These are phyloP conservation scores for Trypanosoma vivax DNA, from an alignment of 208 protist species.

Conservation along the genomic window DNA sequence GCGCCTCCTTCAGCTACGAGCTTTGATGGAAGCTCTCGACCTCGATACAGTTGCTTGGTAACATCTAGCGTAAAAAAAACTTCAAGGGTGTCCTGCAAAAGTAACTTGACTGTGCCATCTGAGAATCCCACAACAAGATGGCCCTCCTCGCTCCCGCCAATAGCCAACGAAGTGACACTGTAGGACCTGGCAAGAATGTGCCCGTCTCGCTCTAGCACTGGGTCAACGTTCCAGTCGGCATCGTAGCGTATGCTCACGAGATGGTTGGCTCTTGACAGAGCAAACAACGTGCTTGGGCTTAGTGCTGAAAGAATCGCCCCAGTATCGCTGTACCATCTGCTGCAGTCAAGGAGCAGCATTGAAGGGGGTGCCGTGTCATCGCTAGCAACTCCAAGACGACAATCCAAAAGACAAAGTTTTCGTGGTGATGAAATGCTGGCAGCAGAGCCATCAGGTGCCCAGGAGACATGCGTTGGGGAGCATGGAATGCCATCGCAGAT, in stretches of 20 bases:
- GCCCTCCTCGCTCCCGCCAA: slow-evolving; percentile 25
- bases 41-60: slow-evolving; percentile 11
- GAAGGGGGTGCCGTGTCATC: background rate
- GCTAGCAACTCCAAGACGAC: slow-evolving; percentile 6
- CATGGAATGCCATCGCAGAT: background rate
- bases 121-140: slow-evolving; percentile 48
- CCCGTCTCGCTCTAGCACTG: slow-evolving; percentile 42
- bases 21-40: background rate
- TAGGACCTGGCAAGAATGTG: slow-evolving; percentile 43
- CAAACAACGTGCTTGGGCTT: slow-evolving; percentile 22
- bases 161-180: slow-evolving; percentile 30
- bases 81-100: slow-evolving; percentile 49
- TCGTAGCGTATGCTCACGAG: slow-evolving; percentile 28
- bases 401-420: slow-evolving; percentile 15
- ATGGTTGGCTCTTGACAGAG: slow-evolving; percentile 27
- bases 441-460: slow-evolving; percentile 18
- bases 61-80: slow-evolving; percentile 28
- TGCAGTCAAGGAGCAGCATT: slow-evolving; percentile 22
- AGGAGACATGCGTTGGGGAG: slow-evolving; percentile 10
- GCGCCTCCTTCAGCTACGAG: background rate
- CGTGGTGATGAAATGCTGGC: slow-evolving; percentile 17
- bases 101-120: slow-evolving; percentile 47
- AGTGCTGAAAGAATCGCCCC: slow-evolving; percentile 21
- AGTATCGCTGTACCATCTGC: slow-evolving; percentile 23
- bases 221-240: background rate